Evolutionary conservation across 1,284 basidiomycete species (phyloP).

Genomic region (Leccinum ponderosum): DNA sequence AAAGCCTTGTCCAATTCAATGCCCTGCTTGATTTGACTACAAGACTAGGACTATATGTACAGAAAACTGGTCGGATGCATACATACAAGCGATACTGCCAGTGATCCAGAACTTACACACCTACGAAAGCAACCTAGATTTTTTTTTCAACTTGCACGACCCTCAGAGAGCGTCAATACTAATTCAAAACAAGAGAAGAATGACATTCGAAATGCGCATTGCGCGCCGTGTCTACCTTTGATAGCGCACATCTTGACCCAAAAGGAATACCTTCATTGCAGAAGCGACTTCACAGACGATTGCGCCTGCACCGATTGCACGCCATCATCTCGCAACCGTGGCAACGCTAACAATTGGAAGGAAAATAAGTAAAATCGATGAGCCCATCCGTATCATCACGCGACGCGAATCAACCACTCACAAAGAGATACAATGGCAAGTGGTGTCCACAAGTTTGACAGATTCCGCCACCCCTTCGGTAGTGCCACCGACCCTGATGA

Average conservation of each 20-base stretch:
- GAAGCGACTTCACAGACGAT: slow-evolving; percentile 27
- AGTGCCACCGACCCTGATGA: slow-evolving; percentile 35
- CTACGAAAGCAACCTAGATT: not conserved
- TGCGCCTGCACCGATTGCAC: slow-evolving; percentile 36
- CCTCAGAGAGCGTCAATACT: not conserved
- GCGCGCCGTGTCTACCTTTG: not conserved
- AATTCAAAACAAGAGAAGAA: not conserved
- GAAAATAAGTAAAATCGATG: not conserved
- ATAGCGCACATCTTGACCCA: not conserved
- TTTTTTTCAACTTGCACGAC: not conserved
- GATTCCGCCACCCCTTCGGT: slow-evolving; percentile 27
- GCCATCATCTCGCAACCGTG: slow-evolving; percentile 31
- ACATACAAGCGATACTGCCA: not conserved
- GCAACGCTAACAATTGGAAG: slow-evolving; percentile 32
- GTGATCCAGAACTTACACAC: not conserved
- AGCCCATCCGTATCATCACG: not conserved
- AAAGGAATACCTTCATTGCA: not conserved
- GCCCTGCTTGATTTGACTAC: not conserved
- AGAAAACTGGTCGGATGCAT: not conserved
- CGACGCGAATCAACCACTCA: slow-evolving; percentile 23
- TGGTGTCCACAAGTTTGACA: slow-evolving; percentile 37
- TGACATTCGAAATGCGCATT: not conserved
- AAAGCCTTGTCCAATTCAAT: not conserved
- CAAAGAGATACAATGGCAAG: slow-evolving; percentile 36
- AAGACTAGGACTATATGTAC: not conserved